phyloP scores from a whole-genome alignment of 1,284 basidiomycete genomes.

The Austroboletus sp. region DNA sequence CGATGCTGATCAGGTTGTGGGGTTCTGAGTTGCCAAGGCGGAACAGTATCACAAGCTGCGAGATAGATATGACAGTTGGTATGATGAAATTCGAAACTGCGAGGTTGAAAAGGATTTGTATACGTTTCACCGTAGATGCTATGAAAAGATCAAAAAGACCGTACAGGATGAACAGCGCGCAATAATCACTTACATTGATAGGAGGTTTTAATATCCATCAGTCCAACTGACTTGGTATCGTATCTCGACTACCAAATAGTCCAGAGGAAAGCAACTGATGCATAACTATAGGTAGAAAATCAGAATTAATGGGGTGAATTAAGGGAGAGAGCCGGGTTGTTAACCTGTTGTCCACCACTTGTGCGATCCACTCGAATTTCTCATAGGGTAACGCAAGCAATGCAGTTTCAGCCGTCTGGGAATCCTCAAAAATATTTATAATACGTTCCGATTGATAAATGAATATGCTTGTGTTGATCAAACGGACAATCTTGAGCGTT shows the following conservation, averaged over 20 bases:
- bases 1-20: conserved; percentile 5
- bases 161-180: too few species aligned
- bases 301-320: background rate
- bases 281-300: conserved; percentile 10
- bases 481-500: conserved; percentile 12
- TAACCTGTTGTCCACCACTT: conserved; percentile 23
- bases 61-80: conserved; percentile 18
- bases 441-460: conserved; percentile 6
- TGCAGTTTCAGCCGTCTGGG: background rate
- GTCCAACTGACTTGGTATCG: background rate
- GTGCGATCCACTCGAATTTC: conserved; percentile 22
- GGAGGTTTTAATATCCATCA: conserved; percentile 1
- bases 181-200: conserved; percentile 1
- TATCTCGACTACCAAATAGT: conserved; percentile 4
- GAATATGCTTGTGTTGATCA: conserved; percentile 10
- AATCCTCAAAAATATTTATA: background rate
- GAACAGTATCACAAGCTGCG: conserved; percentile 12
- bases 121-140: conserved; percentile 14
- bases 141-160: background rate
- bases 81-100: conserved; percentile 24
- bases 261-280: conserved; percentile 20
- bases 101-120: conserved; percentile 12
- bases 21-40: background rate
- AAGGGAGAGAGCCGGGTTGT: background rate
- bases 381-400: conserved; percentile 16